Evolutionary conservation across 495 filamentous ascomycete species (phyloP), one percentile per base, ranked within the genome.

Genomic region (Hypoxylon rickii): DNA sequence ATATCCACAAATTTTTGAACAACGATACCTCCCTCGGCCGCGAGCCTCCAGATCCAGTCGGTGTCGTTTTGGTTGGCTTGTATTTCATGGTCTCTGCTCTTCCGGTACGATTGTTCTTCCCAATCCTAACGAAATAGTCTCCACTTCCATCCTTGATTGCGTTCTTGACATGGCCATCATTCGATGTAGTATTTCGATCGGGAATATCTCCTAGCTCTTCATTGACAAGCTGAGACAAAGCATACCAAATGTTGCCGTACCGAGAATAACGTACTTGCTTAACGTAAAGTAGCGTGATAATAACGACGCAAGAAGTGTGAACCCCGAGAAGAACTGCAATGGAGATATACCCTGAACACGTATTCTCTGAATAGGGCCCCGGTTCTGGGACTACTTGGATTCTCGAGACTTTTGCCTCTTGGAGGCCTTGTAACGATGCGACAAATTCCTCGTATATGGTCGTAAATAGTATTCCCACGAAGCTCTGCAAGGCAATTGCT

Each of bases 221-320:
- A 18, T 1, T 10, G 20, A 49, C 20, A 33, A 49, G 45, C 45
- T 49, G 45, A 17, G 45, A 49, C 0, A 49, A 8, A 1, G 45
- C 24, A 20, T 37, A 19, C 45, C 45, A 49, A 1, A 38, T 13
- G 12, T 49, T 49, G 11, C 12, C 32, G 19, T 49, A 38, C 2
- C 45, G 31, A 16, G 45, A 49, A 13, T 49, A 38, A 3, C 45
- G 45, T 15, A 38, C 36, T 10, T 37, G 45, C 6, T 20, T 49
- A 0, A 38, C 45, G 31, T 49, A 38, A 22, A 36, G 2, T 7
- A 7, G 0, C 4, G 45, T 36, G n/a, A 38, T 38, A 2, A 49
- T n/a, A 5, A 12, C 45, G 7, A 49, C 45, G 18, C 16, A 49
- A 7, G 38, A 6, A 16, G 38, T 13, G n/a, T 49, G 32, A 3